Evolutionary conservation across 2,329 filamentous ascomycete species (phyloP).

Genomic region (Fusarium cyanostomum): DNA sequence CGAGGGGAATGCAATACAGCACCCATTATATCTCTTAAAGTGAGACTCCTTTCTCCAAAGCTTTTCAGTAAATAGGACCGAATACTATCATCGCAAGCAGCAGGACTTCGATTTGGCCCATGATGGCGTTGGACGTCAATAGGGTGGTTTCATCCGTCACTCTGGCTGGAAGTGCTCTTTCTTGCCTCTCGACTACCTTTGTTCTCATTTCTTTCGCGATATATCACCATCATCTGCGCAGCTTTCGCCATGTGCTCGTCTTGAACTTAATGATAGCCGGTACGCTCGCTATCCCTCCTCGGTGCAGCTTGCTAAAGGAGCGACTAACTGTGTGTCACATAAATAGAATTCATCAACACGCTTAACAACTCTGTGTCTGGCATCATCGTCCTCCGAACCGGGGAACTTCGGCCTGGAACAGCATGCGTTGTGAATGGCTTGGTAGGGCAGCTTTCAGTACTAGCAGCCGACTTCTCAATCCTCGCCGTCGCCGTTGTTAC

Average conservation of each 20-base stretch:
- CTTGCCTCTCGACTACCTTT: conserved; percentile 32
- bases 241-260: conserved; percentile 38
- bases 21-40: neutral
- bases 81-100: no score
- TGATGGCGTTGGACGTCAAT: conserved; percentile 26
- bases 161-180: conserved; percentile 35
- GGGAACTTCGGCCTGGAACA: conserved; percentile 15
- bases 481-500: conserved; percentile 39
- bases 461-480: conserved; percentile 40
- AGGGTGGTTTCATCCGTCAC: conserved; percentile 36
- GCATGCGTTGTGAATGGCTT: conserved; percentile 35
- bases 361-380: conserved; percentile 40
- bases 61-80: no score
- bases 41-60: neutral
- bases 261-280: conserved; percentile 39
- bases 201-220: conserved; percentile 37
- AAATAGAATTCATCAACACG: conserved; percentile 36
- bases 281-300: neutral
- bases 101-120: neutral
- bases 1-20: neutral
- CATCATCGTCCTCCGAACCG: conserved; percentile 21
- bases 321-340: neutral
- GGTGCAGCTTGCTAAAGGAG: neutral
- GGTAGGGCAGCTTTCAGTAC: conserved; percentile 37
- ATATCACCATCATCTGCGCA: conserved; percentile 33